Percentiles rank a stretch among this genome's conserved stretches.
Evolutionary conservation across 2,329 filamentous ascomycete genomes (phyloP).

Genomic region (Trichoderma koningii): DNA sequence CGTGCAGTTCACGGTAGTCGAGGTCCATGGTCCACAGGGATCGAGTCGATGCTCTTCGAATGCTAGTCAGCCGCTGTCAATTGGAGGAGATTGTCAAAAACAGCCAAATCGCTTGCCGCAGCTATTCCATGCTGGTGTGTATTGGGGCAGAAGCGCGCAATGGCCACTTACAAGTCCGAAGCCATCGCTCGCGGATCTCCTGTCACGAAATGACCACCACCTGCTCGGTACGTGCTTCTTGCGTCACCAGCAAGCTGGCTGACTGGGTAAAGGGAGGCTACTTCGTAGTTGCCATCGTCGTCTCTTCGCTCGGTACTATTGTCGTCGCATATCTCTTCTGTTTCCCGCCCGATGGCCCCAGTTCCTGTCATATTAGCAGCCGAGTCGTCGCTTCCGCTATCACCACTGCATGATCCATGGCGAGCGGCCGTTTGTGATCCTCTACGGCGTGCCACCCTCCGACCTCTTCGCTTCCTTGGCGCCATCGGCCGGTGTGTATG

Average conservation of each 20-base stretch:
- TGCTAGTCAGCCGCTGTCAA: background rate
- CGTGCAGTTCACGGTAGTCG: slow-evolving; percentile 61
- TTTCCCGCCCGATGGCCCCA: slow-evolving; percentile 41
- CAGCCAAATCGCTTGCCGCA: background rate
- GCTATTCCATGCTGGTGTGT: background rate
- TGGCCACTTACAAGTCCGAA: slow-evolving; percentile 45
- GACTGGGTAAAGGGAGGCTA: slow-evolving; percentile 48
- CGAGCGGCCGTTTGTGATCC: background rate
- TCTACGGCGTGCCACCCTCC: slow-evolving; percentile 8
- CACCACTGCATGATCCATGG: slow-evolving; percentile 34
- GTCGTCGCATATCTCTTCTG: slow-evolving; percentile 31
- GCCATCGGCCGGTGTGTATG: slow-evolving; percentile 14
- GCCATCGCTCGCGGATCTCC: slow-evolving; percentile 31
- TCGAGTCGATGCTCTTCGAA: slow-evolving; percentile 46
- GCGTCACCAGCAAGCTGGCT: slow-evolving; percentile 44
- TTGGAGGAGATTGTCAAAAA: background rate
- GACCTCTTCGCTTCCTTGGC: slow-evolving; percentile 8
- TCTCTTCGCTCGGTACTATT: slow-evolving; percentile 30
- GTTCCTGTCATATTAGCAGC: slow-evolving; percentile 36
- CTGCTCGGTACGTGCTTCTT: slow-evolving; percentile 41
- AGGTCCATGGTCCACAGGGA: slow-evolving; percentile 55
- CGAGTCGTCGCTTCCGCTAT: slow-evolving; percentile 38
- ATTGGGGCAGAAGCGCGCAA: background rate
- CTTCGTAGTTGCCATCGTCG: slow-evolving; percentile 36
- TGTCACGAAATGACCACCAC: slow-evolving; percentile 42